phyloP scores from a whole-genome alignment of 495 filamentous ascomycete species.

The Xylaria curta region DNA sequence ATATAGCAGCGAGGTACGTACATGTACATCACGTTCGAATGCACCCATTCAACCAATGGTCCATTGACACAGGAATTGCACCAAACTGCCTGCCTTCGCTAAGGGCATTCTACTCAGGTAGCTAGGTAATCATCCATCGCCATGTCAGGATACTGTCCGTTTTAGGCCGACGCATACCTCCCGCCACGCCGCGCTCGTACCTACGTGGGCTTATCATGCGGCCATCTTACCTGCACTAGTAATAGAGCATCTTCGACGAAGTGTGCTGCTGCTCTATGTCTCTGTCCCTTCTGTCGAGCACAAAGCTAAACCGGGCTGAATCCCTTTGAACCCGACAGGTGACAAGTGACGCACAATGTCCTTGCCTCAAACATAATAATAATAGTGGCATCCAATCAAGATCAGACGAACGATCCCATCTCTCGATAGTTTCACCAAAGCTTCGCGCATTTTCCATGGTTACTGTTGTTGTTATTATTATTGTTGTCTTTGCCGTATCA shows the following conservation, averaged over 20 bases:
- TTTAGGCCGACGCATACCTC: slow-evolving; percentile 4
- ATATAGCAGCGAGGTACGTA: not conserved
- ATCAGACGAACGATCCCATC: slow-evolving; percentile 8
- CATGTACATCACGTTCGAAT: not conserved
- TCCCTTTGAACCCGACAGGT: slow-evolving; percentile 9
- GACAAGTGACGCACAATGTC: slow-evolving; percentile 12
- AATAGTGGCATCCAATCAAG: slow-evolving; percentile 16
- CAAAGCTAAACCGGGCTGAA: slow-evolving; percentile 9
- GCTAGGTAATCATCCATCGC: not conserved
- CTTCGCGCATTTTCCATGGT: slow-evolving; percentile 6
- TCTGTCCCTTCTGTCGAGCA: not conserved
- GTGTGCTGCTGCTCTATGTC: not conserved
- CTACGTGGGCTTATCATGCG: slow-evolving; percentile 14
- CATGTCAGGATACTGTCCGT: slow-evolving; percentile 4
- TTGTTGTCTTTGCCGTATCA: slow-evolving; percentile 1
- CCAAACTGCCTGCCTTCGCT: not conserved
- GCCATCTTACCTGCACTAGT: slow-evolving; percentile 11
- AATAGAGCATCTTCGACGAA: slow-evolving; percentile 11
- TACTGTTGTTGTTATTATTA: not conserved
- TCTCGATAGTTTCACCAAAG: not conserved
- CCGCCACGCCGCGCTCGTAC: slow-evolving; percentile 4
- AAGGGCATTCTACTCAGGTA: too few relatives aligned
- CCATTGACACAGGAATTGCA: slow-evolving; percentile 16
- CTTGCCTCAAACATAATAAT: slow-evolving; percentile 2
- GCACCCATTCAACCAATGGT: not conserved